These are phyloP conservation scores for Chytriomyces hyalinus DNA, from an alignment of 192 early-diverging fungal genomes.

Conservation along the genomic window DNA sequence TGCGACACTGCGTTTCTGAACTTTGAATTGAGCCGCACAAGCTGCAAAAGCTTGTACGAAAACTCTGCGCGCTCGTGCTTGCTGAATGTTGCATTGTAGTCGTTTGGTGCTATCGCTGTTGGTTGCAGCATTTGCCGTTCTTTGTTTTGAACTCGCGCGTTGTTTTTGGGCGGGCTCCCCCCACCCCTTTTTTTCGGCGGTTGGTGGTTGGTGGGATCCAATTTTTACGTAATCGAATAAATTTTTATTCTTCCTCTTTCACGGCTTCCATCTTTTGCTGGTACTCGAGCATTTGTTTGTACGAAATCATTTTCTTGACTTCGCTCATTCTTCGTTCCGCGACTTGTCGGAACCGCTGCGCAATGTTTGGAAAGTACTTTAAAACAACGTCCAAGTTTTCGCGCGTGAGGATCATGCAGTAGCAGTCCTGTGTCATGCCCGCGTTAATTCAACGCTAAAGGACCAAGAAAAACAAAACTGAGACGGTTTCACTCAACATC, in stretches of 20 bases:
- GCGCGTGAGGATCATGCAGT: conserved; percentile 51
- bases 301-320: conserved; percentile 35
- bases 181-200: neutral
- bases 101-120: neutral
- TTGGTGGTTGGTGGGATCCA: neutral
- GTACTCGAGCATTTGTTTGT: conserved; percentile 37
- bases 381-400: conserved; percentile 44
- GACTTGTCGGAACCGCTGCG: conserved; percentile 38
- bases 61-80: conserved; percentile 25
- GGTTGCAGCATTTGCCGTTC: neutral
- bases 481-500: neutral
- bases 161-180: neutral
- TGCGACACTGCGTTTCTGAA: conserved; percentile 1
- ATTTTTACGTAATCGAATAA: neutral
- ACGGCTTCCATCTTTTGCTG: conserved; percentile 36
- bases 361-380: conserved; percentile 46
- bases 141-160: neutral
- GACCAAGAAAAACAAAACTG: neutral
- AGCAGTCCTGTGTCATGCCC: conserved; percentile 21
- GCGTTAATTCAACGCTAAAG: neutral
- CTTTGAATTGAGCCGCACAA: neutral
- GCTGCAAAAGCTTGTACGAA: conserved; percentile 6
- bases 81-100: conserved; percentile 18
- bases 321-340: conserved; percentile 45
- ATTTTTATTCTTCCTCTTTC: neutral